A percentile compares a stretch with the other conserved stretches of the same genome.
phyloP scores from a whole-genome alignment of 2,329 filamentous ascomycete genomes.

The Ramularia collo-cygni region DNA sequence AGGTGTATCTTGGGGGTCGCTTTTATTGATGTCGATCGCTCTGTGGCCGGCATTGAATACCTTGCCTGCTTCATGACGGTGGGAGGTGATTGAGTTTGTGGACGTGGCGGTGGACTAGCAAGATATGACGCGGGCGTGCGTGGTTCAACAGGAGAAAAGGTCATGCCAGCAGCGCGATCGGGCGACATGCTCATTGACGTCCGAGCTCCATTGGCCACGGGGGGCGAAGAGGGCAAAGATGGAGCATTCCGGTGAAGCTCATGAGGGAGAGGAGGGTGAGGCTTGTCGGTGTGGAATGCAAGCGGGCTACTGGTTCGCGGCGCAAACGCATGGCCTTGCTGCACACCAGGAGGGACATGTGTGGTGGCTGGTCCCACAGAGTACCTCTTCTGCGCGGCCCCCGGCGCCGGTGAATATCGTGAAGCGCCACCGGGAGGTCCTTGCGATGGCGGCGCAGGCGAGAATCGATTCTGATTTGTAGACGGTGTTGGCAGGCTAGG shows the following conservation, averaged over 20 bases:
- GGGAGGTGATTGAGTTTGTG: constrained; percentile 54
- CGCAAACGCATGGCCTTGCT: constrained; percentile 46
- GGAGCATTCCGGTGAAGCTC: constrained; percentile 10
- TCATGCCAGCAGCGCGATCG: constrained; percentile 13
- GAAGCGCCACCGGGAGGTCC: constrained; percentile 27
- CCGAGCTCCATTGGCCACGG: constrained; percentile 24
- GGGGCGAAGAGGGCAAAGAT: constrained; percentile 31
- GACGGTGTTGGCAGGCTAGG: constrained; percentile 20
- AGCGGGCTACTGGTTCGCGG: constrained; percentile 60
- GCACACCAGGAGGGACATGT: constrained; percentile 24
- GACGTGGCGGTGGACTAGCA: constrained; percentile 28
- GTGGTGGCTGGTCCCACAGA: constrained; percentile 30
- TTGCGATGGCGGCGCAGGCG: constrained; percentile 30
- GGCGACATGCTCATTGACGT: constrained; percentile 16
- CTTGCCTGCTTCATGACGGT: constrained; percentile 44
- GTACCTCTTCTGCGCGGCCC: constrained; percentile 32
- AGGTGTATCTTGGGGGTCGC: constrained; percentile 22
- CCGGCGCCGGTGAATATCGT: constrained; percentile 54
- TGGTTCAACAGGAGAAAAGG: constrained; percentile 17
- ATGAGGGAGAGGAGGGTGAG: constrained; percentile 23
- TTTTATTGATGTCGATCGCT: constrained; percentile 4
- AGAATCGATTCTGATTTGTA: constrained; percentile 17
- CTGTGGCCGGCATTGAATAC: constrained; percentile 26
- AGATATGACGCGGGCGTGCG: constrained; percentile 31
- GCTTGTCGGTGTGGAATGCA: constrained; percentile 41